These are phyloP conservation scores for Jatropha podagrica DNA, from an alignment of 441 rosid genomes.

Conservation along the genomic window DNA sequence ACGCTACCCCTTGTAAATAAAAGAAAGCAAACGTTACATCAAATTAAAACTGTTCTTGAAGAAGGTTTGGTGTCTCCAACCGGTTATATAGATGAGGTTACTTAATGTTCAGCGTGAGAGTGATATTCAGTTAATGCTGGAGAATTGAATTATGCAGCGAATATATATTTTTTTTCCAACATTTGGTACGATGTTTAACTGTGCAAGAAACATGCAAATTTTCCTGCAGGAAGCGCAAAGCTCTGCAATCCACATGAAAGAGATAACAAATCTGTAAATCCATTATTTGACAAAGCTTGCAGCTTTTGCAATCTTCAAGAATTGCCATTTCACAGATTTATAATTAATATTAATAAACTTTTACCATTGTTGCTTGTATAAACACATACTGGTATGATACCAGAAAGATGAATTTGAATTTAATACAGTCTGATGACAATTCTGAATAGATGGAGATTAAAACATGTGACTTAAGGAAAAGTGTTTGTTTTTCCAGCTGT, in stretches of 20 bases:
- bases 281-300: not conserved
- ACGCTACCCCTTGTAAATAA: too few species aligned
- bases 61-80: too few species aligned
- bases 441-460: constrained; percentile 4
- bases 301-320: constrained; percentile 9
- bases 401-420: not conserved
- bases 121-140: too few species aligned
- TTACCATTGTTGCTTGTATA: not conserved
- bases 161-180: too few species aligned
- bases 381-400: too few species aligned
- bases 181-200: too few species aligned
- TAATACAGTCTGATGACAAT: too few species aligned
- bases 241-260: not conserved
- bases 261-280: not conserved
- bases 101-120: too few species aligned
- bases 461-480: constrained; percentile 25
- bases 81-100: too few species aligned
- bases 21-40: too few species aligned
- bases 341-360: not conserved
- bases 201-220: not conserved
- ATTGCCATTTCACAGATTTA: not conserved
- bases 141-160: too few species aligned
- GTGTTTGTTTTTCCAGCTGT: not conserved
- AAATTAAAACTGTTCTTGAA: too few species aligned
- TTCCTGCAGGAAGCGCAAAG: not conserved